These are phyloP conservation scores for Phytophthora quininea DNA, from an alignment of 352 stramenopile genomes.

Conservation along the genomic window DNA sequence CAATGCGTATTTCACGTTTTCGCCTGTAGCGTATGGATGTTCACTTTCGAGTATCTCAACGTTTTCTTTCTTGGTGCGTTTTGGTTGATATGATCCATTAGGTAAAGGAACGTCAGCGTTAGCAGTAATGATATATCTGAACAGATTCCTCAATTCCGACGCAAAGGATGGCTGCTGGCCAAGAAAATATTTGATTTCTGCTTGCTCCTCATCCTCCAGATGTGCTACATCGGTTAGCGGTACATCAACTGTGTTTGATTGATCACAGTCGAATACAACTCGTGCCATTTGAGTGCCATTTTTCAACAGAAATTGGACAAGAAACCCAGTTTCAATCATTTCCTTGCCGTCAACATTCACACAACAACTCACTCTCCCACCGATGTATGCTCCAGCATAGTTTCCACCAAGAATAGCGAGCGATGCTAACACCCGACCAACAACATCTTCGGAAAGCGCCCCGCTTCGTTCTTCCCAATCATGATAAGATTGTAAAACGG, in stretches of 20 bases:
- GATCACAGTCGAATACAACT: constrained; percentile 76
- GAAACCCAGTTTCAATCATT: constrained; percentile 69
- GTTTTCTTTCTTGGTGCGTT: constrained; percentile 66
- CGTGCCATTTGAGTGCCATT: constrained; percentile 47
- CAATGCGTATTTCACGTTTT: constrained; percentile 68
- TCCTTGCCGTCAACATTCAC: constrained; percentile 81
- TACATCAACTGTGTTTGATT: constrained; percentile 55
- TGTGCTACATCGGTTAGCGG: constrained; percentile 55
- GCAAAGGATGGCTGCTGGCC: constrained; percentile 36
- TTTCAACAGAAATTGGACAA: constrained; percentile 59
- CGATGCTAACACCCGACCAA: constrained; percentile 42
- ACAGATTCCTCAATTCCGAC: constrained; percentile 34
- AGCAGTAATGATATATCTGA: constrained; percentile 33
- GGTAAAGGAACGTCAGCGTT: constrained; percentile 5
- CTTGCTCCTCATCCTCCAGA: constrained; percentile 47
- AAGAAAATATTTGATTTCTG: constrained; percentile 54
- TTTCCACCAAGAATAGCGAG: constrained; percentile 63
- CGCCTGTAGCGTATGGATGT: constrained; percentile 68
- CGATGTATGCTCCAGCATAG: constrained; percentile 54
- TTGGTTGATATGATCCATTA: constrained; percentile 42
- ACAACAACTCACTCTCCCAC: constrained; percentile 69
- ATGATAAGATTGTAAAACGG: constrained; percentile 15
- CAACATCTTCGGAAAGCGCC: constrained; percentile 1
- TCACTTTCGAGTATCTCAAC: constrained; percentile 81
- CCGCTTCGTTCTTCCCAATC: constrained; percentile 4